phyloP scores from a whole-genome alignment of 106 monocot genomes.

The Allium sativum region DNA sequence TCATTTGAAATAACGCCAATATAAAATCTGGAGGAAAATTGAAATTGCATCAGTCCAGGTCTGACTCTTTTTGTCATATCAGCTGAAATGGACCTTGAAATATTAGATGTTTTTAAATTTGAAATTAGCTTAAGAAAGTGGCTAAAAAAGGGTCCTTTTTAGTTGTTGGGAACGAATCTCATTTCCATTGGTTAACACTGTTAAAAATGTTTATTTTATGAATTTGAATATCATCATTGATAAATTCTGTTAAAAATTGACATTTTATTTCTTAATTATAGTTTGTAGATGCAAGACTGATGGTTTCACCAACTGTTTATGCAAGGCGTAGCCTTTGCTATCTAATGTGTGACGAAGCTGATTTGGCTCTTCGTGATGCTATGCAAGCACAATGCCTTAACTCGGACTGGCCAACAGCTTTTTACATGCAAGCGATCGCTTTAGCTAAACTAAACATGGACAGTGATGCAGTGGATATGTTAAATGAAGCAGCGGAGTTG shows the following conservation, averaged over 20 bases:
- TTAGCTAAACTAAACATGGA: constrained; percentile 18
- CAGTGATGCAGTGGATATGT: constrained; percentile 19
- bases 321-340: constrained; percentile 17
- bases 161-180: no score
- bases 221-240: background rate
- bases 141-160: no score
- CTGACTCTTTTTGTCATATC: no score
- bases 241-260: background rate
- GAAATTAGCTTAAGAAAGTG: background rate
- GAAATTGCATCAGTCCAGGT: no score
- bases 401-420: constrained; percentile 23
- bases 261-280: background rate
- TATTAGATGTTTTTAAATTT: background rate
- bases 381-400: constrained; percentile 26
- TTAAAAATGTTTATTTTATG: background rate
- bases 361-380: constrained; percentile 21
- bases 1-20: no score
- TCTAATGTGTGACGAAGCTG: constrained; percentile 18
- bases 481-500: constrained; percentile 16
- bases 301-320: constrained; percentile 22
- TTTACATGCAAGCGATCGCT: constrained; percentile 25
- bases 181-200: no score
- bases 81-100: no score
- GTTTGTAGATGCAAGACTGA: constrained; percentile 16
- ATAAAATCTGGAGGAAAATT: no score